These are phyloP conservation scores for Penicillium freii DNA, from an alignment of 2,329 filamentous ascomycete genomes.

Conservation along the genomic window DNA sequence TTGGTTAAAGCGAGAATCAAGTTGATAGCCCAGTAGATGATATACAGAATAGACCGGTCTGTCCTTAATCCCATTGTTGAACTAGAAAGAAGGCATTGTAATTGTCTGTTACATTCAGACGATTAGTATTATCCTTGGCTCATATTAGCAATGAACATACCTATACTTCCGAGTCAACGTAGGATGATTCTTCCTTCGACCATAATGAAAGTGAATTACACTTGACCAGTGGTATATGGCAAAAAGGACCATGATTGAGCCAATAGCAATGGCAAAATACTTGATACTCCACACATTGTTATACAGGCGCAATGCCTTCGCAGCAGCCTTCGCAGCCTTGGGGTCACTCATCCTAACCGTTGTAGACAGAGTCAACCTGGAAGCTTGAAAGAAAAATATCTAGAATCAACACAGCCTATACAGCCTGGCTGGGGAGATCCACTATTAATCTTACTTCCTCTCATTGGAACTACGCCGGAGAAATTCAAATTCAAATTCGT, in stretches of 20 bases:
- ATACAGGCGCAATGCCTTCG: constrained; percentile 1
- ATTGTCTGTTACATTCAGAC: neutral
- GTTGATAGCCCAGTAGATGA: constrained; percentile 12
- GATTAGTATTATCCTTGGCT: neutral
- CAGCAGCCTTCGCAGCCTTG: neutral
- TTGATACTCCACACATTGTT: constrained; percentile 17
- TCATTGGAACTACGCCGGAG: neutral
- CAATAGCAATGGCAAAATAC: constrained; percentile 18
- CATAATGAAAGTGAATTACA: constrained; percentile 3
- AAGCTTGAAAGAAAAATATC: neutral
- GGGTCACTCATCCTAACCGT: neutral
- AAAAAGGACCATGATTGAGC: constrained; percentile 14
- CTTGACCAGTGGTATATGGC: constrained; percentile 12
- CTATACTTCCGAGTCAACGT: neutral
- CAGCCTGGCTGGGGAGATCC: neutral
- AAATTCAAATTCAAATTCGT: neutral
- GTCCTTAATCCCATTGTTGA: constrained; percentile 1
- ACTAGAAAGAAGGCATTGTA: neutral
- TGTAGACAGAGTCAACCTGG: neutral
- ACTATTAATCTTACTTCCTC: neutral
- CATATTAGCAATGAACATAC: neutral
- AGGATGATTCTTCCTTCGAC: neutral
- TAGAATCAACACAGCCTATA: neutral
- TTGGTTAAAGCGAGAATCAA: constrained; percentile 7
- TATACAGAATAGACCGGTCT: constrained; percentile 11